Percentiles rank a stretch among this genome's conserved stretches.
phyloP scores from a whole-genome alignment of 495 filamentous ascomycete species.

The Xylaria venustula region DNA sequence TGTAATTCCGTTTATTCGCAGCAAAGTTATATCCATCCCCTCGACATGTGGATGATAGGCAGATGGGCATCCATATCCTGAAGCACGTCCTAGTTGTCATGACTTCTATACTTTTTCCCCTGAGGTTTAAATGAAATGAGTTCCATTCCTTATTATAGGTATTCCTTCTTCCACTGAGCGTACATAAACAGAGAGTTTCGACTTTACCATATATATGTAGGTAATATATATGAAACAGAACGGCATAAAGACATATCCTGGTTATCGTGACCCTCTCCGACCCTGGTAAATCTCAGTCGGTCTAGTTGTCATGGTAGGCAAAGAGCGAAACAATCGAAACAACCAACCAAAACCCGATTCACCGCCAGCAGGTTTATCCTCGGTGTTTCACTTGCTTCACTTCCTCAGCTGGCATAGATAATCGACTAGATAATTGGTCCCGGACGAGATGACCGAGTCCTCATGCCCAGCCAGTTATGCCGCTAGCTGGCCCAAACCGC shows the following conservation, averaged over 20 bases:
- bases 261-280: background rate
- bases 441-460: background rate
- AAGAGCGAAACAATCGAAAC: background rate
- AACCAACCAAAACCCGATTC: background rate
- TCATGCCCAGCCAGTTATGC: slow-evolving; percentile 1
- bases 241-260: background rate
- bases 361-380: background rate
- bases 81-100: too few relatives aligned
- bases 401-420: background rate
- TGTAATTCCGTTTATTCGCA: too few relatives aligned
- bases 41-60: too few relatives aligned
- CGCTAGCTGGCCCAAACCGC: background rate
- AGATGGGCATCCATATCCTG: too few relatives aligned
- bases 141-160: too few relatives aligned
- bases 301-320: too few relatives aligned
- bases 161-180: too few relatives aligned
- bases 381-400: slow-evolving; percentile 2
- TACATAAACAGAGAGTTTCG: too few relatives aligned
- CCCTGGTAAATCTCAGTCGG: background rate
- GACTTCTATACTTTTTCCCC: too few relatives aligned
- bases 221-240: background rate
- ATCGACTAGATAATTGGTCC: background rate
- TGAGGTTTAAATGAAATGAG: too few relatives aligned
- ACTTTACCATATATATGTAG: too few relatives aligned
- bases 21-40: too few relatives aligned